These are phyloP conservation scores for Hericium erinaceus DNA, from an alignment of 768 basidiomycete genomes.

Conservation along the genomic window DNA sequence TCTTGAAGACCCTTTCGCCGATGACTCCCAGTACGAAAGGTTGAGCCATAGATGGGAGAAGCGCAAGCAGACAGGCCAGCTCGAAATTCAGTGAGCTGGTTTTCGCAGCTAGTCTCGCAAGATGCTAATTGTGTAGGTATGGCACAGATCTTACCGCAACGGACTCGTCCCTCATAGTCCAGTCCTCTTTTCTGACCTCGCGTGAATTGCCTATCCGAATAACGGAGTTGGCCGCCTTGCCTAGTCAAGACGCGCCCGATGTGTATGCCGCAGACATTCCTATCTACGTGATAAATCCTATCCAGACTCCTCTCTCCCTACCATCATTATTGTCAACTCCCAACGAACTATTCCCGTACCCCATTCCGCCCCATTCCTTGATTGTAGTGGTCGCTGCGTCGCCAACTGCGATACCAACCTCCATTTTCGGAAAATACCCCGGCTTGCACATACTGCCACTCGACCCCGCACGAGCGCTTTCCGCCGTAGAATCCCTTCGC, in stretches of 20 bases:
- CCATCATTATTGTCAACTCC: constrained; percentile 19
- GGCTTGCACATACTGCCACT: constrained; percentile 31
- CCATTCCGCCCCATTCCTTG: constrained; percentile 18
- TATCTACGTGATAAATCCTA: constrained; percentile 55
- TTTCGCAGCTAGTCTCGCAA: background rate
- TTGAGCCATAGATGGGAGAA: constrained; percentile 43
- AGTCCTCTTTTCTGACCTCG: constrained; percentile 1
- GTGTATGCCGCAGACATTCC: constrained; percentile 44
- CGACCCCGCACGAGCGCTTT: constrained; percentile 51
- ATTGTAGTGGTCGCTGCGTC: constrained; percentile 21
- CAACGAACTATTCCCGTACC: constrained; percentile 14
- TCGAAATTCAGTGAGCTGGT: constrained; percentile 12
- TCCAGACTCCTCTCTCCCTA: constrained; percentile 36
- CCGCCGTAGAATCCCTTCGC: constrained; percentile 41
- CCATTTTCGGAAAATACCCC: constrained; percentile 2
- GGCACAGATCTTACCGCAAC: background rate
- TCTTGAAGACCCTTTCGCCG: constrained; percentile 59
- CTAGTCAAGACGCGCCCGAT: constrained; percentile 2
- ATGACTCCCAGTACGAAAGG: constrained; percentile 34
- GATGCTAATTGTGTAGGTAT: background rate
- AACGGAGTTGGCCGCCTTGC: constrained; percentile 15
- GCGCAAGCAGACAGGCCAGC: background rate
- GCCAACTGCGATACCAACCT: constrained; percentile 14
- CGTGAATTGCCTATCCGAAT: constrained; percentile 15
- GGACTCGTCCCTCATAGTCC: background rate